These are phyloP conservation scores for Claviceps pazoutovae DNA, from an alignment of 2,329 filamentous ascomycete genomes.

Conservation along the genomic window DNA sequence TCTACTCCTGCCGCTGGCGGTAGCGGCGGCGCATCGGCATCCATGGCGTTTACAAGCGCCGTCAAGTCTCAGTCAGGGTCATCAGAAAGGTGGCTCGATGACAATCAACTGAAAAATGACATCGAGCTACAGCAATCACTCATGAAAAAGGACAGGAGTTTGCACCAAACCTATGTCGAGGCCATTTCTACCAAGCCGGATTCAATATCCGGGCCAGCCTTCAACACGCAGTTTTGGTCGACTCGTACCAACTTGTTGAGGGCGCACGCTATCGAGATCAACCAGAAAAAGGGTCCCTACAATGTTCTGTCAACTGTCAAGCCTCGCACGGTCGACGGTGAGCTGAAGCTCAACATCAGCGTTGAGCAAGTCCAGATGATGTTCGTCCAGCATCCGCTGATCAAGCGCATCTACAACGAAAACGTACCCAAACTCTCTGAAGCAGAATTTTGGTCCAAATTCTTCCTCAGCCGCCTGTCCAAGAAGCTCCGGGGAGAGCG, in stretches of 20 bases:
- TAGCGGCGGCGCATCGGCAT: constrained; percentile 40
- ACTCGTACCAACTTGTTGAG: constrained; percentile 74
- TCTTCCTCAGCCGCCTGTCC: constrained; percentile 80
- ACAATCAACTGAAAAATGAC: constrained; percentile 62
- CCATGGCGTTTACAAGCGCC: constrained; percentile 67
- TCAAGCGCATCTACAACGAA: constrained; percentile 84
- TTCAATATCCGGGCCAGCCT: constrained; percentile 63
- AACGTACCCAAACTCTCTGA: constrained; percentile 73
- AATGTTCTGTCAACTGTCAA: constrained; percentile 89
- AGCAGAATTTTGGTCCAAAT: constrained; percentile 79
- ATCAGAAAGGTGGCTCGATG: constrained; percentile 59
- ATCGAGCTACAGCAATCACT: constrained; percentile 77
- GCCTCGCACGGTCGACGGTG: constrained; percentile 35
- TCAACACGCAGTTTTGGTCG: constrained; percentile 91
- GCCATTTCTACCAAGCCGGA: constrained; percentile 72
- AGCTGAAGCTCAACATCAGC: constrained; percentile 69
- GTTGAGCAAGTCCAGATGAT: constrained; percentile 89
- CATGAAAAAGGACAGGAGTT: constrained; percentile 60
- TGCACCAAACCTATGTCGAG: constrained; percentile 79
- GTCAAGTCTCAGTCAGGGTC: constrained; percentile 40
- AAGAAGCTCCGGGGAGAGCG: constrained; percentile 88
- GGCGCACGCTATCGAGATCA: constrained; percentile 77
- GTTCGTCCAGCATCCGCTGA: constrained; percentile 81
- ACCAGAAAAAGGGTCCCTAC: constrained; percentile 78
- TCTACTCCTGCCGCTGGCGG: constrained; percentile 16